phyloP scores from a whole-genome alignment of 352 stramenopile genomes.

The Globisporangium splendens region DNA sequence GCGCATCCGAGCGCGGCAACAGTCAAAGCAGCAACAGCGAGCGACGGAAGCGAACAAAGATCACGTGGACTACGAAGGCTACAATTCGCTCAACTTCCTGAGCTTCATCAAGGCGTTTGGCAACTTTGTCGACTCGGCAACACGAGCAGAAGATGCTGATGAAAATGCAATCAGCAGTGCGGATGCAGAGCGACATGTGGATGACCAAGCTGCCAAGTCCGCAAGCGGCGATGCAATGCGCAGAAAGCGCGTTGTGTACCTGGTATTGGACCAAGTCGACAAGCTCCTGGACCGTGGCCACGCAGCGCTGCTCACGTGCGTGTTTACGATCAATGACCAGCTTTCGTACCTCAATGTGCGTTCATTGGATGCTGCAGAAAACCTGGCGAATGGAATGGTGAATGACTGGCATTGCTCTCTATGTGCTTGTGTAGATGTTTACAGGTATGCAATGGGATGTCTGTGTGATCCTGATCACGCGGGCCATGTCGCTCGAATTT shows the following conservation, averaged over 20 bases:
- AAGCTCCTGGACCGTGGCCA: constrained; percentile 58
- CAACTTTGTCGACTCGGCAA: constrained; percentile 34
- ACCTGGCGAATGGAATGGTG: neutral
- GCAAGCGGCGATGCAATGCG: neutral
- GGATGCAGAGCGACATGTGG: neutral
- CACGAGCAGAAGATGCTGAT: neutral
- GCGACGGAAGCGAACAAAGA: neutral
- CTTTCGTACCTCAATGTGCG: constrained; percentile 52
- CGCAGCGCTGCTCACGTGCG: constrained; percentile 49
- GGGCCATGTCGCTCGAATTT: constrained; percentile 64
- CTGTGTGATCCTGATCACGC: constrained; percentile 61
- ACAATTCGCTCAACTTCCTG: constrained; percentile 65
- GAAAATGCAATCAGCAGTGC: neutral
- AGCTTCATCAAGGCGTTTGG: constrained; percentile 64
- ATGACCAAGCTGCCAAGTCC: neutral
- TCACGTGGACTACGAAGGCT: constrained; percentile 24
- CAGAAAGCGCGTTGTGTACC: constrained; percentile 36
- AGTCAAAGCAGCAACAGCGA: constrained; percentile 7
- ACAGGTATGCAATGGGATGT: constrained; percentile 41
- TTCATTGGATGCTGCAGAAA: neutral
- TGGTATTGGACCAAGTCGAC: constrained; percentile 69
- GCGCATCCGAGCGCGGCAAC: neutral
- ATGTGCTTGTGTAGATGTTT: constrained; percentile 34
- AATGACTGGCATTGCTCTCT: too few species aligned
- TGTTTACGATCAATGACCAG: constrained; percentile 71